A percentile compares a stretch with the other conserved stretches of the same genome.
These are phyloP conservation scores for Leccinum disarticulatum DNA, from an alignment of 768 basidiomycete species.

Conservation along the genomic window DNA sequence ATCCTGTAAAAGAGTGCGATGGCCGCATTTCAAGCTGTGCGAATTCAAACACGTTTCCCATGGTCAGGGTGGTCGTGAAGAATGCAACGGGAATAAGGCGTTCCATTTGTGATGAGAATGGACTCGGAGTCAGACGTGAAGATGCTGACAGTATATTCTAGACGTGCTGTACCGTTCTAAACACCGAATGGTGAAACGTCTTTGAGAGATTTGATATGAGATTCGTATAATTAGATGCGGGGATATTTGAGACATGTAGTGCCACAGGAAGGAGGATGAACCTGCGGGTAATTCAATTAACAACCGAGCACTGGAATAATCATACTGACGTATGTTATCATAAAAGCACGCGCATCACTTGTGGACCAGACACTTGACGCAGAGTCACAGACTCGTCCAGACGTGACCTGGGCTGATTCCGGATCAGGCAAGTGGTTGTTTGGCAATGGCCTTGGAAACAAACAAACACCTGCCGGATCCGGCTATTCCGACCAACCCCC, in stretches of 20 bases:
- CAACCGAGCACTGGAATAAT: neutral
- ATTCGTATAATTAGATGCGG: neutral
- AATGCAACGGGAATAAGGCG: neutral
- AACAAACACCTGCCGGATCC: slow-evolving; percentile 26
- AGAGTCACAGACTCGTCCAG: neutral
- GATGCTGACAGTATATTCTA: neutral
- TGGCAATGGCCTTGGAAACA: slow-evolving; percentile 30
- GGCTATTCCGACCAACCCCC: neutral
- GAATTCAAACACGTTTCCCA: slow-evolving; percentile 10
- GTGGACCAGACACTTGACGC: neutral
- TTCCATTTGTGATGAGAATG: slow-evolving; percentile 13
- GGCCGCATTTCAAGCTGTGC: slow-evolving; percentile 1
- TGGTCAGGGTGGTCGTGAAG: slow-evolving; percentile 15
- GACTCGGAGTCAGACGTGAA: neutral
- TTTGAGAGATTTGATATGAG: neutral
- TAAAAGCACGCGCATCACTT: neutral
- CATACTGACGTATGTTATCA: neutral
- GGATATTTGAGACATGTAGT: slow-evolving; percentile 11
- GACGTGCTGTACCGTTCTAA: neutral
- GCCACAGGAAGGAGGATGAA: slow-evolving; percentile 6
- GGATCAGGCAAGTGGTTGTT: slow-evolving; percentile 19
- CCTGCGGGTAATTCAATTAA: neutral
- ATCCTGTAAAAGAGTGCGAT: neutral
- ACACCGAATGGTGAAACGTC: neutral
- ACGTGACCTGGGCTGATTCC: neutral